Percentiles rank a stretch among this genome's conserved stretches.
Conservation (phyloP, 768 basidiomycete species). For the Termitomyces sp. region DNA sequence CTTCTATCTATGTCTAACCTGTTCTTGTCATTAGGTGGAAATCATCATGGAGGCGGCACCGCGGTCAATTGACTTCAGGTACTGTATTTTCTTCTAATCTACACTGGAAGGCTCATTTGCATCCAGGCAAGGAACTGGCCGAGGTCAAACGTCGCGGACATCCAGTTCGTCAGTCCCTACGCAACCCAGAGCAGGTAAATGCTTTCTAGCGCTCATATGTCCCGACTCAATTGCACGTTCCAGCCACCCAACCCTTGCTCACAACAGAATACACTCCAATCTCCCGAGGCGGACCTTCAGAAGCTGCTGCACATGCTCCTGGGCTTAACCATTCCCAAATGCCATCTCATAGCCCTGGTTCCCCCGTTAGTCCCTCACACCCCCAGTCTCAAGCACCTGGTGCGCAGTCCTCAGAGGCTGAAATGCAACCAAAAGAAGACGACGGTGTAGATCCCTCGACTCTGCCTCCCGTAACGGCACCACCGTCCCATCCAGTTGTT, state of each 20-base stretch:
- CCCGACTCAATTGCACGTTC: constrained; percentile 1
- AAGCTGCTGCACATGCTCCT: not conserved
- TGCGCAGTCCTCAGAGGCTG: constrained; percentile 3
- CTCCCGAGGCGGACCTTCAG: constrained; percentile 47
- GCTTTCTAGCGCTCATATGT: not conserved
- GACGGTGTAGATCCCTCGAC: constrained; percentile 59
- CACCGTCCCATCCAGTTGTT: constrained; percentile 75
- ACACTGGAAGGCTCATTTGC: not conserved
- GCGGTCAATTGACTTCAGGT: constrained; percentile 76
- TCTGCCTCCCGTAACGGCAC: constrained; percentile 64
- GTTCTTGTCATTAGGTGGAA: constrained; percentile 66
- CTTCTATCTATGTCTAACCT: not conserved
- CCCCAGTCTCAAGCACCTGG: constrained; percentile 14
- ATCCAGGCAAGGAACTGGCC: constrained; percentile 31
- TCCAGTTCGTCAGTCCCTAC: constrained; percentile 24
- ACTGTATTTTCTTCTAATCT: constrained; percentile 12
- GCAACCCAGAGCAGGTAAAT: constrained; percentile 29
- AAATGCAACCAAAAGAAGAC: constrained; percentile 22
- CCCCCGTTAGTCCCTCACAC: not conserved
- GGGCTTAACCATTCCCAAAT: not conserved
- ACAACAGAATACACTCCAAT: constrained; percentile 83
- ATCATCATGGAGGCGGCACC: constrained; percentile 82
- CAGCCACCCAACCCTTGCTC: constrained; percentile 50
- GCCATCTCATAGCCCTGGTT: not conserved
- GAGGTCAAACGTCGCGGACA: constrained; percentile 26